phyloP scores from a whole-genome alignment of 306 rosid genomes.

The Glycine tomentella region DNA sequence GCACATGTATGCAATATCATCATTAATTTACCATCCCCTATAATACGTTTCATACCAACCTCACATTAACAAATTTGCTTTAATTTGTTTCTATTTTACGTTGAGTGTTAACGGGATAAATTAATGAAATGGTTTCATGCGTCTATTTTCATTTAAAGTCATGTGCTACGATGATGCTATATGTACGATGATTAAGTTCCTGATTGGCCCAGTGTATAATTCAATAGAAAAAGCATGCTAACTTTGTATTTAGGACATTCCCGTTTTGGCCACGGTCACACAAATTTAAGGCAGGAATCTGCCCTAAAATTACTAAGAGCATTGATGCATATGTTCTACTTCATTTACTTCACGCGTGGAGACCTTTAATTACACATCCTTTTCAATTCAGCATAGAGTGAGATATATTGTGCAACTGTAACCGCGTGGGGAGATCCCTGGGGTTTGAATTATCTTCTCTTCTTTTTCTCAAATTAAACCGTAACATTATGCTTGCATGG shows the following conservation, averaged over 20 bases:
- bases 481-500: background rate
- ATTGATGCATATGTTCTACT: background rate
- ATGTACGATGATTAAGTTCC: background rate
- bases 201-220: background rate
- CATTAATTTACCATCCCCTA: background rate
- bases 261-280: background rate
- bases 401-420: conserved; percentile 13
- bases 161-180: background rate
- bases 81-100: background rate
- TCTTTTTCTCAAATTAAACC: background rate
- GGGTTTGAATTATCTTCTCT: conserved; percentile 18
- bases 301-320: background rate
- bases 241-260: background rate
- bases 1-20: background rate
- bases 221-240: background rate
- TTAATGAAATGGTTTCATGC: background rate
- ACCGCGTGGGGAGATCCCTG: background rate
- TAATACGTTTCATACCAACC: no score
- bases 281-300: background rate
- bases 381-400: background rate
- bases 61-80: background rate
- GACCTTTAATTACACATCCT: background rate
- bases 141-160: background rate
- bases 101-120: background rate
- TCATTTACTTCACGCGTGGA: conserved; percentile 14